phyloP scores from a whole-genome alignment of 805 yeast species.

The Metschnikowia rubicola region DNA sequence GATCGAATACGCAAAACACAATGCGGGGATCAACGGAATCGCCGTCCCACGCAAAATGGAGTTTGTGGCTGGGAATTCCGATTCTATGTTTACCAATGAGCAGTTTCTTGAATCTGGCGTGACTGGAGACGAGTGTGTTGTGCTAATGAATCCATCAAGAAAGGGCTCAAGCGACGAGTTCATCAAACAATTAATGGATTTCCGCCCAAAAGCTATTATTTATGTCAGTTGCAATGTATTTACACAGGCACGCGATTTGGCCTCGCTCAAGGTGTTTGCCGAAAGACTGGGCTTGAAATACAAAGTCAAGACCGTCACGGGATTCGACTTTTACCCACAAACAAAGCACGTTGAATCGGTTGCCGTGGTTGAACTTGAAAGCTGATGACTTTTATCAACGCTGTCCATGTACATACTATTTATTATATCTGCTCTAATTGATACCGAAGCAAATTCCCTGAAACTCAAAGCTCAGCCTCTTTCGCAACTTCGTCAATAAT shows the following conservation, averaged over 20 bases:
- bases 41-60: slow-evolving; percentile 24
- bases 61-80: slow-evolving; percentile 38
- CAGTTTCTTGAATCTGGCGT: slow-evolving; percentile 25
- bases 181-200: slow-evolving; percentile 33
- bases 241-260: slow-evolving; percentile 44
- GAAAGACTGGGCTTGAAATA: slow-evolving; percentile 12
- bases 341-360: slow-evolving; percentile 58
- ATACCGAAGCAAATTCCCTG: background rate
- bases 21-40: slow-evolving; percentile 39
- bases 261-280: slow-evolving; percentile 26
- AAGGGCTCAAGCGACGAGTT: slow-evolving; percentile 38
- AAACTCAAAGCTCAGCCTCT: slow-evolving; percentile 7
- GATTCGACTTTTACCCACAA: slow-evolving; percentile 52
- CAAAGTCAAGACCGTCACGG: slow-evolving; percentile 24
- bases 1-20: slow-evolving; percentile 35
- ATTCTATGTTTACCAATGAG: slow-evolving; percentile 29
- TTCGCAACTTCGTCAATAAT: slow-evolving; percentile 44
- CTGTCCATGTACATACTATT: background rate
- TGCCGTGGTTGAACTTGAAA: slow-evolving; percentile 37
- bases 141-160: slow-evolving; percentile 45
- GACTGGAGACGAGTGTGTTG: slow-evolving; percentile 31
- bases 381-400: background rate
- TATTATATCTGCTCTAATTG: background rate
- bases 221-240: slow-evolving; percentile 46
- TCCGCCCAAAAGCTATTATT: slow-evolving; percentile 35